These are phyloP conservation scores for Schizophyllum commune DNA, from an alignment of 1,284 basidiomycete species.

Conservation along the genomic window DNA sequence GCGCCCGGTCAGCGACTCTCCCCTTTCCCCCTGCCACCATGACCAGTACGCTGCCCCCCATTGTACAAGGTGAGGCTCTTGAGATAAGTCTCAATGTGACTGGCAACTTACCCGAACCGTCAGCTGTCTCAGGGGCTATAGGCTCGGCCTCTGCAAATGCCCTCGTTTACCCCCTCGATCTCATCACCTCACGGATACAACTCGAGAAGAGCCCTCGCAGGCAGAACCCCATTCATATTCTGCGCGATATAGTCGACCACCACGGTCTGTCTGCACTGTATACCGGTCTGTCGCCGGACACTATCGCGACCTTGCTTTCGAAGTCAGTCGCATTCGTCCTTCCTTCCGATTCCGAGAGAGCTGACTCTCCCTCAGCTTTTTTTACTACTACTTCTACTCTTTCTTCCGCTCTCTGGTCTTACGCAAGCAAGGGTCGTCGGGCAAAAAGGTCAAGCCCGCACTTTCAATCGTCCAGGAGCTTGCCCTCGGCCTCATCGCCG, in stretches of 20 bases:
- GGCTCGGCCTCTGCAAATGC: conserved; percentile 46
- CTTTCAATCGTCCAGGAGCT: conserved; percentile 34
- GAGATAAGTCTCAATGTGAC: background rate
- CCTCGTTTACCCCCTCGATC: conserved; percentile 45
- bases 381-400: conserved; percentile 39
- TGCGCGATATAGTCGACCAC: conserved; percentile 28
- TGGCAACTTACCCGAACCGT: background rate
- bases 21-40: conserved; percentile 21
- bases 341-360: background rate
- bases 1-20: background rate
- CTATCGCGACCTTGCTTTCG: conserved; percentile 43
- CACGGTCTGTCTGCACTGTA: conserved; percentile 39
- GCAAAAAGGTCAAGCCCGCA: conserved; percentile 21
- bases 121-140: conserved; percentile 44
- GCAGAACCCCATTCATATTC: conserved; percentile 23
- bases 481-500: conserved; percentile 42
- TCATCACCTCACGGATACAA: conserved; percentile 40
- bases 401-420: conserved; percentile 25
- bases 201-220: conserved; percentile 17
- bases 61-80: conserved; percentile 28
- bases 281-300: conserved; percentile 42
- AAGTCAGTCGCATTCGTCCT: conserved; percentile 29
- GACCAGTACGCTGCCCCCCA: conserved; percentile 49
- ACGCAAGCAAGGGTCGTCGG: conserved; percentile 15
- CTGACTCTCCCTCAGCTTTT: conserved; percentile 27